phyloP scores from a whole-genome alignment of 306 rosid genomes.

The Prinsepia uniflora region DNA sequence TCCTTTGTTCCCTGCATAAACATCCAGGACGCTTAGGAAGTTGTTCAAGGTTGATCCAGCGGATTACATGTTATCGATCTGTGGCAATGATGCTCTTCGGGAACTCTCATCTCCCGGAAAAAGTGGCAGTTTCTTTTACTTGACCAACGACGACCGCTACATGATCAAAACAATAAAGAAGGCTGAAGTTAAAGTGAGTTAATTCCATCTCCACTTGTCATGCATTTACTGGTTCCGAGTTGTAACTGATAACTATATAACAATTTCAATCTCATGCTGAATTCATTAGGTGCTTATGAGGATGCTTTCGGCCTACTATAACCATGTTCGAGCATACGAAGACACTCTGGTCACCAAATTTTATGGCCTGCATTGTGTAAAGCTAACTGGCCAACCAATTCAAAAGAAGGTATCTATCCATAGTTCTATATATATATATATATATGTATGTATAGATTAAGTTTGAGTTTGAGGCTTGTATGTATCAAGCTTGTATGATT shows the following conservation, averaged over 20 bases:
- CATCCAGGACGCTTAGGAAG: slow-evolving; percentile 73
- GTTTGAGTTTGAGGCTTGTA: not conserved
- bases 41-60: slow-evolving; percentile 92
- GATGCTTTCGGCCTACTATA: slow-evolving; percentile 85
- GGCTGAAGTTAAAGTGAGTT: slow-evolving; percentile 86
- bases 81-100: slow-evolving; percentile 88
- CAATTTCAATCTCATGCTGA: slow-evolving; percentile 12
- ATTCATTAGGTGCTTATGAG: slow-evolving; percentile 56
- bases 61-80: slow-evolving; percentile 90
- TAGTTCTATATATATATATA: too few relatives aligned
- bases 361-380: slow-evolving; percentile 92
- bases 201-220: not conserved
- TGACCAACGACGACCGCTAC: slow-evolving; percentile 90
- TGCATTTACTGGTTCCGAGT: too few relatives aligned
- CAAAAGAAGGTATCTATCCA: slow-evolving; percentile 68
- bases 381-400: slow-evolving; percentile 56
- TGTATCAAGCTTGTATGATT: slow-evolving; percentile 1
- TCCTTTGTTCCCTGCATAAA: not conserved
- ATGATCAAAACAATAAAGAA: slow-evolving; percentile 94
- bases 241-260: not conserved
- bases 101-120: slow-evolving; percentile 94
- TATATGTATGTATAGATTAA: too few relatives aligned
- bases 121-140: slow-evolving; percentile 95
- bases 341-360: slow-evolving; percentile 72
- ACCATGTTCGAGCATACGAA: slow-evolving; percentile 65